These are phyloP conservation scores for Podospora appendiculata DNA, from an alignment of 495 filamentous ascomycete genomes.

Conservation along the genomic window DNA sequence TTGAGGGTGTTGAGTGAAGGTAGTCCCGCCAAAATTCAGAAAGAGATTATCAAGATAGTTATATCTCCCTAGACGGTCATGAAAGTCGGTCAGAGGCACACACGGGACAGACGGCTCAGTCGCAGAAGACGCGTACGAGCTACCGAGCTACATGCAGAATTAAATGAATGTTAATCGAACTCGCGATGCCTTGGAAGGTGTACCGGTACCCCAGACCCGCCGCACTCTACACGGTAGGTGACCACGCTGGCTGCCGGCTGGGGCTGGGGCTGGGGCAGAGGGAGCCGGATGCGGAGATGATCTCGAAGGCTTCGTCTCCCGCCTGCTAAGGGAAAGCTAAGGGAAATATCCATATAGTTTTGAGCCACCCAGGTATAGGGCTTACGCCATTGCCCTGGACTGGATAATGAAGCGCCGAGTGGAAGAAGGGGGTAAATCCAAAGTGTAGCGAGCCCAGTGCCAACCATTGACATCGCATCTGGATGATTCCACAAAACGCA, in stretches of 20 bases:
- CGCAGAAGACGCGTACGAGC: constrained; percentile 4
- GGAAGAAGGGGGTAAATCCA: constrained; percentile 25
- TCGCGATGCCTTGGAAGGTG: neutral
- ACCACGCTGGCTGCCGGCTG: too few relatives aligned
- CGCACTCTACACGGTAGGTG: neutral
- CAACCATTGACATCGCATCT: neutral
- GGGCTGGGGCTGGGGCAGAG: neutral
- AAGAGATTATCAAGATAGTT: constrained; percentile 1
- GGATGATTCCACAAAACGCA: too few relatives aligned
- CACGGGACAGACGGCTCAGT: constrained; percentile 1
- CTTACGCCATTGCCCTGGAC: constrained; percentile 18
- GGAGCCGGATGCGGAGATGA: neutral
- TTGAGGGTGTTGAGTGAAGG: too few relatives aligned
- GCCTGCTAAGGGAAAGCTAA: constrained; percentile 4
- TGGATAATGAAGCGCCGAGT: constrained; percentile 17
- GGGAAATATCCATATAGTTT: constrained; percentile 12
- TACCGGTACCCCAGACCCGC: constrained; percentile 7
- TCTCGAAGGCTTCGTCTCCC: neutral
- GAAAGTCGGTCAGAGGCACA: neutral
- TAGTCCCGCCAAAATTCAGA: too few relatives aligned
- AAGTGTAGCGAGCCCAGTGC: constrained; percentile 7
- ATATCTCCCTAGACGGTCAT: constrained; percentile 4
- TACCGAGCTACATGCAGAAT: constrained; percentile 6
- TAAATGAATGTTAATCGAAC: constrained; percentile 8
- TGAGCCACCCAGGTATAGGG: constrained; percentile 11